These are phyloP conservation scores for Rubia tinctorum DNA, from an alignment of 305 asterid genomes.

Conservation along the genomic window DNA sequence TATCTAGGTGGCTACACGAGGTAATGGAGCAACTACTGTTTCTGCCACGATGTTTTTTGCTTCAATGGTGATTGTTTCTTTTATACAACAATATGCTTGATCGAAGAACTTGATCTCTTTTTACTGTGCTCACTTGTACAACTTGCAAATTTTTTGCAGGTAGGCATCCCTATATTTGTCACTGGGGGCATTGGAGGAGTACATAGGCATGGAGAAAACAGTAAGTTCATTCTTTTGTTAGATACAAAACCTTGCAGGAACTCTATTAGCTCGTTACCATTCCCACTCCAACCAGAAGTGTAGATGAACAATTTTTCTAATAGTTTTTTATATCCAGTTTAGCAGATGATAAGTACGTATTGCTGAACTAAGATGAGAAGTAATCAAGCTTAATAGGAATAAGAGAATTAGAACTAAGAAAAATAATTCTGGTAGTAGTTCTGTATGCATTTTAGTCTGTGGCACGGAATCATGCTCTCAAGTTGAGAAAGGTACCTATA, in stretches of 20 bases:
- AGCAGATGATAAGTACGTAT: neutral
- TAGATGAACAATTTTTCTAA: neutral
- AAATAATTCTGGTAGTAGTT: neutral
- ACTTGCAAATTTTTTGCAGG: constrained; percentile 40
- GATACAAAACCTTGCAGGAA: neutral
- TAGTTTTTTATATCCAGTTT: neutral
- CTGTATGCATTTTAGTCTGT: neutral
- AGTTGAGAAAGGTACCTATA: neutral
- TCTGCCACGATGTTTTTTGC: constrained; percentile 95
- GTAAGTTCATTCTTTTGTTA: constrained; percentile 38
- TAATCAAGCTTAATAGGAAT: neutral
- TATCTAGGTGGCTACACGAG: constrained; percentile 73
- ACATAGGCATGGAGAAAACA: constrained; percentile 83
- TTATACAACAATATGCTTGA: constrained; percentile 5
- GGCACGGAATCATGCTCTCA: neutral
- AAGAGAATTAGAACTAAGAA: neutral
- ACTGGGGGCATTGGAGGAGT: constrained; percentile 99
- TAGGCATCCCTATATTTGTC: constrained; percentile 84
- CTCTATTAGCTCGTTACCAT: neutral
- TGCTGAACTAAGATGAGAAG: neutral
- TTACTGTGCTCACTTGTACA: constrained; percentile 11
- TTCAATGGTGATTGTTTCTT: constrained; percentile 7
- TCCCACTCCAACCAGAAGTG: neutral
- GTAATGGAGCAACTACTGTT: constrained; percentile 90
- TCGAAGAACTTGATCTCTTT: neutral